Evolutionary conservation across 2,329 filamentous ascomycete species (phyloP).

Genomic region (Emmonsiellopsis sp.): DNA sequence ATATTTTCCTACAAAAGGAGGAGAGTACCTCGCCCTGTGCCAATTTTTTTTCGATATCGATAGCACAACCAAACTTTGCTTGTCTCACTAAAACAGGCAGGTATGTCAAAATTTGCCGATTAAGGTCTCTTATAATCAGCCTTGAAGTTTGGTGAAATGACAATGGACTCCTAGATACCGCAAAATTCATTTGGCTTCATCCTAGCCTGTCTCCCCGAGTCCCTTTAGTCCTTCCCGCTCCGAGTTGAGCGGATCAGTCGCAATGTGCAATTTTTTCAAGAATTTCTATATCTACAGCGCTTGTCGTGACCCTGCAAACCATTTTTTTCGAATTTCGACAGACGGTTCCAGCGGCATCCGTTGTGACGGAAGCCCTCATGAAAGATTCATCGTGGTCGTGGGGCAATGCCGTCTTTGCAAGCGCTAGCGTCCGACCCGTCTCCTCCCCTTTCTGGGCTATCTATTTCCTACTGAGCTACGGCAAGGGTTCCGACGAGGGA

Average conservation of each 20-base stretch:
- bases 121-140: background rate
- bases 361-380: constrained; percentile 59
- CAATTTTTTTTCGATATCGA: background rate
- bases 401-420: constrained; percentile 52
- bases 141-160: background rate
- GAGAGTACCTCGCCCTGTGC: background rate
- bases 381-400: constrained; percentile 62
- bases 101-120: background rate
- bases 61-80: background rate
- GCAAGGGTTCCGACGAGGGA: background rate
- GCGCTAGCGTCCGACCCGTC: constrained; percentile 11
- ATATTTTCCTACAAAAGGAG: background rate
- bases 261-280: constrained; percentile 56
- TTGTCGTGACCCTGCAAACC: constrained; percentile 58
- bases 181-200: background rate
- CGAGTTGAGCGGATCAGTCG: background rate
- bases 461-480: background rate
- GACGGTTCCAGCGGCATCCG: constrained; percentile 54
- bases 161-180: background rate
- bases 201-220: background rate
- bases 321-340: constrained; percentile 62
- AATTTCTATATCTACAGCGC: constrained; percentile 70
- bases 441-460: background rate
- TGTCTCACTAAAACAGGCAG: background rate
- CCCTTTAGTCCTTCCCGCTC: background rate